Conservation (phyloP, 257 asterid species). For the Echites panduratus region DNA sequence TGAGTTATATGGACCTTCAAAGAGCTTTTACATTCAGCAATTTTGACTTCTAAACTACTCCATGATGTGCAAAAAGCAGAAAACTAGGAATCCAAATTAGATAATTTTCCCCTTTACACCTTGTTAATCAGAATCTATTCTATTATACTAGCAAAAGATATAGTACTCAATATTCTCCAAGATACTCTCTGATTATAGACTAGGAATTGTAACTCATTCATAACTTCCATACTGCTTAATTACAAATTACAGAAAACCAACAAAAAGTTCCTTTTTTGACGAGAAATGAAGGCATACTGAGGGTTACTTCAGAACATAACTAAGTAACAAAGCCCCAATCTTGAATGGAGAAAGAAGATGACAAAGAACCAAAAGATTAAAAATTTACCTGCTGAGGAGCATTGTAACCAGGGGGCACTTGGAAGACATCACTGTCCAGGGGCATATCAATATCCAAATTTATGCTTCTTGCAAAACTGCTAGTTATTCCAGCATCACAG, state of each 20-base stretch:
- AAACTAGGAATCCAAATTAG: background rate
- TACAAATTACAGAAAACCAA: background rate
- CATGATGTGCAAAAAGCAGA: background rate
- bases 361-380: background rate
- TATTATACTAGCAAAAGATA: background rate
- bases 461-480: slow-evolving; percentile 33
- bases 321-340: background rate
- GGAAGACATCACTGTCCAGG: slow-evolving; percentile 53
- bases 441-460: slow-evolving; percentile 48
- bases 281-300: background rate
- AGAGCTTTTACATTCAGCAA: slow-evolving; percentile 1
- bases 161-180: background rate
- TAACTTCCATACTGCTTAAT: background rate
- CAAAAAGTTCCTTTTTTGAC: background rate
- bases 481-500: slow-evolving; percentile 38
- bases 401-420: slow-evolving; percentile 51
- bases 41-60: background rate
- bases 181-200: background rate
- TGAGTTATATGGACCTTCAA: slow-evolving; percentile 65
- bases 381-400: slow-evolving; percentile 54
- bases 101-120: background rate
- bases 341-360: background rate
- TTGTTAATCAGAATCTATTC: background rate
- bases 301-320: background rate
- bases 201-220: background rate